Base-by-base conservation (phyloP, 306 rosid genomes). In the Vicia sativa region DNA sequence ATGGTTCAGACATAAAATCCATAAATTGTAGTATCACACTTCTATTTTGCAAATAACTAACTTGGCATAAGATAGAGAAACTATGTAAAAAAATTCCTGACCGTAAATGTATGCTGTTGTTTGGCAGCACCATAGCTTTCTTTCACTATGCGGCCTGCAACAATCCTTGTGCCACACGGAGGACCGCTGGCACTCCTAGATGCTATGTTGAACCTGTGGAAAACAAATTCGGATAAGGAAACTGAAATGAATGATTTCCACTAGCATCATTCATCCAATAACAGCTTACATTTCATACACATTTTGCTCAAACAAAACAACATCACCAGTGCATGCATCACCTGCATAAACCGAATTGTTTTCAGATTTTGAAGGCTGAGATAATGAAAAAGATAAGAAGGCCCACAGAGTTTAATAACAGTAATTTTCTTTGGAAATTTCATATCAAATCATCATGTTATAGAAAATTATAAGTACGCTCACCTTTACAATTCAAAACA, bases 101-200 rank as follows among this genome's bases (percentile, higher is more conserved):
- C 98, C 18, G 96, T 87, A 82, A 92, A 89, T 59, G 96, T 92
- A 77, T 92, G 96, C 39, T 89, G 95, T 73, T 89, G 96, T 65
- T 92, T 89, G n/a, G 91, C 84, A 73, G 89, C 82, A 13, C 96
- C 98, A 72, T 93, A 88, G 77, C 93, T 90, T 79, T 93, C 96
- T 75, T 90, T 89, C 79, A 92, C 90, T 70, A 92, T 80, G 45
- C 90, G 93, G 21, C 98, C 98, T 23, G 88, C 96, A 60, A 90
- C 87, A 52, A 29, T 77, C 71, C 96, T 86, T 81, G 78, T 85
- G 67, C 96, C 91, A 59, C 88, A 83, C 7, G 96, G 83, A 66
- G 91, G 91, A 52, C 91, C 96, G 65, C 52, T 66, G 43, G 84
- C 89, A 75, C 95, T 83, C 62, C 95, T 76, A 12, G 96, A 92